Evolutionary conservation across 345 rosid genomes (phyloP).

Genomic region (Pugionium cornutum): DNA sequence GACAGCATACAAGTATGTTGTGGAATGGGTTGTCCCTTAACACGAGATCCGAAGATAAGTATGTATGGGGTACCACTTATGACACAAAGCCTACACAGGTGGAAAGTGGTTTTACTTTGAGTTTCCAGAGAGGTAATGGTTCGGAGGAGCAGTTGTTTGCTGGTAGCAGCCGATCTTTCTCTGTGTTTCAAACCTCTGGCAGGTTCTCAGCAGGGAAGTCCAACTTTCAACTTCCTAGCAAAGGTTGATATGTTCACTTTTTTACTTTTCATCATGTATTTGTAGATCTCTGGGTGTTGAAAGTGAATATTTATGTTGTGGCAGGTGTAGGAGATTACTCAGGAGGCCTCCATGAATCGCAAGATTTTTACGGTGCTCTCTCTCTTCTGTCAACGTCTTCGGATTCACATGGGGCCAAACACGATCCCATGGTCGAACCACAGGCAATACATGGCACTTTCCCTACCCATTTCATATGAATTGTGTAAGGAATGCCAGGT

Average conservation of each 20-base stretch:
- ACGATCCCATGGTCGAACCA: slow-evolving; percentile 27
- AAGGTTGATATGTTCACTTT: slow-evolving; percentile 25
- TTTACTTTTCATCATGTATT: neutral
- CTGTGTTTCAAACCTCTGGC: slow-evolving; percentile 42
- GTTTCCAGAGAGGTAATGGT: slow-evolving; percentile 49
- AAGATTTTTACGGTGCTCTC: slow-evolving; percentile 88
- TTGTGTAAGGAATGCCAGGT: slow-evolving; percentile 34
- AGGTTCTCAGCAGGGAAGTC: slow-evolving; percentile 40
- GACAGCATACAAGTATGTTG: slow-evolving; percentile 54
- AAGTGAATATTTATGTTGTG: neutral
- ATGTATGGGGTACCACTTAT: slow-evolving; percentile 49
- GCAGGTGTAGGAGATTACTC: slow-evolving; percentile 59
- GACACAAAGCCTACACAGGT: slow-evolving; percentile 52
- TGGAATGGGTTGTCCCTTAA: slow-evolving; percentile 54
- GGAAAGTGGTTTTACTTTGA: slow-evolving; percentile 44
- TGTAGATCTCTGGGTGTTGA: slow-evolving; percentile 11
- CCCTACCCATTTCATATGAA: slow-evolving; percentile 28
- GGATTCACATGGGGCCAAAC: slow-evolving; percentile 31
- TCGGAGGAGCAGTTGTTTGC: slow-evolving; percentile 46
- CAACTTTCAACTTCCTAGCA: slow-evolving; percentile 22
- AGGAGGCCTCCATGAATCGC: slow-evolving; percentile 55
- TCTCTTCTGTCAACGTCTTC: slow-evolving; percentile 98
- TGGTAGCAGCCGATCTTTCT: slow-evolving; percentile 41
- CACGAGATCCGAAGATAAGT: slow-evolving; percentile 42
- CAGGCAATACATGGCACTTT: slow-evolving; percentile 28